Percentiles rank a stretch among this genome's conserved stretches.
These are phyloP conservation scores for Hericium coralloides DNA, from an alignment of 768 basidiomycete species.

Conservation along the genomic window DNA sequence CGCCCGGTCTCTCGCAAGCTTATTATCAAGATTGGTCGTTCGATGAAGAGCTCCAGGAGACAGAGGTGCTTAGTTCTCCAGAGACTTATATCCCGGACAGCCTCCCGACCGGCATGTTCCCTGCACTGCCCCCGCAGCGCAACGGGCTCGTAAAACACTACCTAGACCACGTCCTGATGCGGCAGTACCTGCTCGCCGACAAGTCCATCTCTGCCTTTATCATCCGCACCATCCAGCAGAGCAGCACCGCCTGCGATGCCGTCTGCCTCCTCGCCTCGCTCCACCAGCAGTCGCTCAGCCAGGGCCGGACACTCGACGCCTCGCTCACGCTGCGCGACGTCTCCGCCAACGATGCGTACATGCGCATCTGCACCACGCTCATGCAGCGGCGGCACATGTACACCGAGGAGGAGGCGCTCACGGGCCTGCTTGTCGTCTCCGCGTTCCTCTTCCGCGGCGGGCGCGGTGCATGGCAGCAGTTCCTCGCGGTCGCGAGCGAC, in stretches of 20 bases:
- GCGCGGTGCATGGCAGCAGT: slow-evolving; percentile 56
- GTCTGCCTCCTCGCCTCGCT: slow-evolving; percentile 56
- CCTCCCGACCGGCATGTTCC: slow-evolving; percentile 12
- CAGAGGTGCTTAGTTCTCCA: slow-evolving; percentile 4
- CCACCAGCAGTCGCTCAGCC: slow-evolving; percentile 30
- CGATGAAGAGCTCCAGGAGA: slow-evolving; percentile 14
- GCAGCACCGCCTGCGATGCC: slow-evolving; percentile 43
- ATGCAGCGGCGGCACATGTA: slow-evolving; percentile 10
- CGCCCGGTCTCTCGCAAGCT: slow-evolving; percentile 4
- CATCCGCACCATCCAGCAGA: slow-evolving; percentile 36
- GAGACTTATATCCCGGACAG: slow-evolving; percentile 13
- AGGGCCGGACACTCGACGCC: not conserved
- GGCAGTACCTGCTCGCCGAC: slow-evolving; percentile 66
- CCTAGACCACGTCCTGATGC: slow-evolving; percentile 49
- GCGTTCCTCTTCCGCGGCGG: slow-evolving; percentile 75
- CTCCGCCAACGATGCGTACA: slow-evolving; percentile 11
- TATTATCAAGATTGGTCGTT: slow-evolving; percentile 10
- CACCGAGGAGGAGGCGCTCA: slow-evolving; percentile 67
- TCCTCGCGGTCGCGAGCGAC: slow-evolving; percentile 49
- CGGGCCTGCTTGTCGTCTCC: slow-evolving; percentile 68
- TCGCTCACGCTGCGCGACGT: not conserved
- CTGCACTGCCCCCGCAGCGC: slow-evolving; percentile 17
- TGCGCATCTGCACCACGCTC: slow-evolving; percentile 13
- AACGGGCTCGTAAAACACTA: slow-evolving; percentile 35
- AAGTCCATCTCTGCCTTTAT: slow-evolving; percentile 37